Percentiles rank a stretch among this genome's conserved stretches.
Evolutionary conservation across 2,329 filamentous ascomycete species (phyloP).

Genomic region (Parasarocladium wereldwijsianum): DNA sequence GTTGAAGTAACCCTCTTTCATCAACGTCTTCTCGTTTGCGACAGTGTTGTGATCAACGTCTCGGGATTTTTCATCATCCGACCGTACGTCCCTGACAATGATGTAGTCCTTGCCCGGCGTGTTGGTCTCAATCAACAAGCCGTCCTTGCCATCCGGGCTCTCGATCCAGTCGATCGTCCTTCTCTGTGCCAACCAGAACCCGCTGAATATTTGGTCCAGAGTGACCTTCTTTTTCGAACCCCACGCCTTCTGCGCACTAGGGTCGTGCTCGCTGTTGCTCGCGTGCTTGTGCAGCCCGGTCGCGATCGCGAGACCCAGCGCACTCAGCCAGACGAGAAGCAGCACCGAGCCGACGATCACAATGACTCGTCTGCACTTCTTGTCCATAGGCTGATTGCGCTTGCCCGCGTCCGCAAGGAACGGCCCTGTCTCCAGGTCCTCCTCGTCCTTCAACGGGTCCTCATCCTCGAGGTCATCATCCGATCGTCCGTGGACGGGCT

Average conservation of each 20-base stretch:
- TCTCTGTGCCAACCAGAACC: slow-evolving; percentile 47
- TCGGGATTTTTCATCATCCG: slow-evolving; percentile 16
- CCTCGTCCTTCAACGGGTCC: slow-evolving; percentile 20
- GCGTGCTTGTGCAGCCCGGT: slow-evolving; percentile 51
- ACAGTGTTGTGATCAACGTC: slow-evolving; percentile 13
- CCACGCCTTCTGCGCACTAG: slow-evolving; percentile 41
- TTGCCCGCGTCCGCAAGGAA: slow-evolving; percentile 29
- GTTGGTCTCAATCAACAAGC: slow-evolving; percentile 63
- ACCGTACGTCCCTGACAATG: slow-evolving; percentile 71
- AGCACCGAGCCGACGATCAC: slow-evolving; percentile 47
- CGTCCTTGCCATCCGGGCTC: slow-evolving; percentile 64
- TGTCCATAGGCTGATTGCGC: slow-evolving; percentile 45
- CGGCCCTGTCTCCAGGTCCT: slow-evolving; percentile 34
- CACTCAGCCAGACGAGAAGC: slow-evolving; percentile 52
- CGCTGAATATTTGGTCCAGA: slow-evolving; percentile 52
- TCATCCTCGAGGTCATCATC: slow-evolving; percentile 27
- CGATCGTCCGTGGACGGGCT: slow-evolving; percentile 7
- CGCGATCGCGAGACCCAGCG: slow-evolving; percentile 51
- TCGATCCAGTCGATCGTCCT: slow-evolving; percentile 66
- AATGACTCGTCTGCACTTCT: slow-evolving; percentile 45
- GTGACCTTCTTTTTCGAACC: slow-evolving; percentile 60
- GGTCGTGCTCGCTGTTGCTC: slow-evolving; percentile 50
- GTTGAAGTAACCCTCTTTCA: slow-evolving; percentile 51
- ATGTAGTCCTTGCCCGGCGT: slow-evolving; percentile 56
- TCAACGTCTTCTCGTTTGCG: slow-evolving; percentile 51